phyloP scores from a whole-genome alignment of 108 stramenopile species.

The Poteriospumella lacustris region DNA sequence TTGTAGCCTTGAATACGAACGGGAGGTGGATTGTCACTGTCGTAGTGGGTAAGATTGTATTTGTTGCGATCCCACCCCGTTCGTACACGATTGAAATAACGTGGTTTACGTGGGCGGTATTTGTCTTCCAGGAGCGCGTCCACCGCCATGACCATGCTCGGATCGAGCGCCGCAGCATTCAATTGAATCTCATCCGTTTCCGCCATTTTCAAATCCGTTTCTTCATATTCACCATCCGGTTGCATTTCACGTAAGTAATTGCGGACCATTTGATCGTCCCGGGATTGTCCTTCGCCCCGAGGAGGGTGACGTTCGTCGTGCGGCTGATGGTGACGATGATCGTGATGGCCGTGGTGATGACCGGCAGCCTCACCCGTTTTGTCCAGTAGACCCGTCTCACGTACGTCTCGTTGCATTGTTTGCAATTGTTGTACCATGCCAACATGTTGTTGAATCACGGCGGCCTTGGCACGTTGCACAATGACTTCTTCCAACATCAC shows the following conservation, averaged over 20 bases:
- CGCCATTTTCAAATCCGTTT: slow-evolving; percentile 67
- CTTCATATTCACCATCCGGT: slow-evolving; percentile 57
- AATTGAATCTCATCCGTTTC: background rate
- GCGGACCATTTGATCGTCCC: background rate
- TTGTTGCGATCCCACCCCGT: slow-evolving; percentile 98
- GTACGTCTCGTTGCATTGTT: background rate
- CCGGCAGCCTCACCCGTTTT: no score
- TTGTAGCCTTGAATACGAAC: slow-evolving; percentile 90
- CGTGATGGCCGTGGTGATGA: no score
- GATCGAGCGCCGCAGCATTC: background rate
- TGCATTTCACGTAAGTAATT: slow-evolving; percentile 11
- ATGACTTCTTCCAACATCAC: slow-evolving; percentile 67
- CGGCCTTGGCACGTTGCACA: slow-evolving; percentile 73
- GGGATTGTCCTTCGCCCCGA: background rate
- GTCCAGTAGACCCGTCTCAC: background rate
- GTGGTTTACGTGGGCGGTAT: slow-evolving; percentile 90
- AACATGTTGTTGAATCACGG: slow-evolving; percentile 73
- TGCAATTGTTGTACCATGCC: slow-evolving; percentile 68
- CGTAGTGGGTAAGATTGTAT: slow-evolving; percentile 97
- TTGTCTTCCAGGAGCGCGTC: slow-evolving; percentile 79
- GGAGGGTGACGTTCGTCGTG: background rate
- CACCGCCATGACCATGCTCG: slow-evolving; percentile 61
- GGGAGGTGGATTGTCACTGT: slow-evolving; percentile 98
- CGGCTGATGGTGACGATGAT: no score
- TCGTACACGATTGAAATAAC: slow-evolving; percentile 96